Base-by-base conservation (phyloP, 176 grass and related monocot genomes). In the Rhynchospora breviuscula region DNA sequence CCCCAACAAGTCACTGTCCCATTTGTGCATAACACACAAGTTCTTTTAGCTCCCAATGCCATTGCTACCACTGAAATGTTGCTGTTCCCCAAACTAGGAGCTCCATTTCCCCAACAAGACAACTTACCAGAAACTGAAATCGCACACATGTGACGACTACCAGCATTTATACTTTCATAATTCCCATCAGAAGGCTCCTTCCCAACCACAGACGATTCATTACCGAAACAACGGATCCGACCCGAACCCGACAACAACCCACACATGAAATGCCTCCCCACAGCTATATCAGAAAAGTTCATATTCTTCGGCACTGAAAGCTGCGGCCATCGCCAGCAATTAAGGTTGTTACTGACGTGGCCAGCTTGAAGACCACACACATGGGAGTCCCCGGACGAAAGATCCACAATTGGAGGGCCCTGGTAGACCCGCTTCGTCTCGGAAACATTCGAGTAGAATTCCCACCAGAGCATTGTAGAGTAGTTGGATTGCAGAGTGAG, bases 401-500 rank as follows among this genome's bases (percentile, higher is more conserved):
- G 87, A 68, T 87, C 86, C 8, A 9, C 66, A 62, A 94, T 75
- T 59, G 92, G 89, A 25, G 87, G 82, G 59, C 95, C 95, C 8
- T 31, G 18, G 84, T 98, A 98, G 10, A 98, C 84, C 25, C 89
- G 29, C 87, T 98, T 98, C 23, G 87, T 64, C 4, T 0, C 40
- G 13, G 67, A 49, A 6, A 6, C 44, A 49, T 84, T 59, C 10
- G 8, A 0, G 21, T 83, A 78, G 3, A 98, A 84, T 78, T 93
- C 89, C 95, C 95, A 98, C 95, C 95, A 98, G 3, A 83, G 87
- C 95, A 98, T 98, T 65, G 85, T 84, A 21, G 90, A 83, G 56
- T 31, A 77, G 49, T 63, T 87, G 5, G 63, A 6, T 23, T 45
- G 44, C 43, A 35, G 22, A 14, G 62, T 57, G 18, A 47, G 79